phyloP scores from a whole-genome alignment of 2,329 filamentous ascomycete genomes.

The Ophiostoma perfectum region DNA sequence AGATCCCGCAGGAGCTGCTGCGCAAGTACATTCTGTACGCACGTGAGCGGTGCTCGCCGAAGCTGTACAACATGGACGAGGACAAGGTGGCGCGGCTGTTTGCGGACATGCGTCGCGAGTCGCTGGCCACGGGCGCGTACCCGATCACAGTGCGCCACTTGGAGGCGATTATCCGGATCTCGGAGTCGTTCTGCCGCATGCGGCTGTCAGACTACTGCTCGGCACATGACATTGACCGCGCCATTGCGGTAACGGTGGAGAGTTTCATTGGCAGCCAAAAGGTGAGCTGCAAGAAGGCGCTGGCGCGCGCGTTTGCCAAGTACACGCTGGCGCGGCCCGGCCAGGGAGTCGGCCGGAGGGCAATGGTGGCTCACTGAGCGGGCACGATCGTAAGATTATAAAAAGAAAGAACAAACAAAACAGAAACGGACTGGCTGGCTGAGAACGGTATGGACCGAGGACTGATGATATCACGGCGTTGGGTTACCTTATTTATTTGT shows the following conservation, averaged over 20 bases:
- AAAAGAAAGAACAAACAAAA: neutral
- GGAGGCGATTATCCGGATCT: constrained; percentile 94
- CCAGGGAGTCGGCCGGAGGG: constrained; percentile 29
- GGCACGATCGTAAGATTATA: neutral
- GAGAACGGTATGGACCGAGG: neutral
- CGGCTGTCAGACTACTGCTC: constrained; percentile 94
- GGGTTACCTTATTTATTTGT: constrained; percentile 6
- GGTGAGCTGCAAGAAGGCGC: constrained; percentile 93
- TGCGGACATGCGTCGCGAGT: constrained; percentile 92
- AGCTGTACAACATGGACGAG: constrained; percentile 95
- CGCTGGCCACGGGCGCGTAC: constrained; percentile 88
- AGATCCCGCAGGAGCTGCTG: constrained; percentile 84
- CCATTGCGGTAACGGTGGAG: constrained; percentile 93
- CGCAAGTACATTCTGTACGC: constrained; percentile 97
- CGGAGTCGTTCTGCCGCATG: constrained; percentile 95
- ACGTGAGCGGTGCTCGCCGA: constrained; percentile 79
- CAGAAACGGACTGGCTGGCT: neutral
- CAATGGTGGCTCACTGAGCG: constrained; percentile 19
- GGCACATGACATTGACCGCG: constrained; percentile 85
- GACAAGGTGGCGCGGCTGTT: constrained; percentile 94
- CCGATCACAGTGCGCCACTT: constrained; percentile 97
- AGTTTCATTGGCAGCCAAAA: constrained; percentile 96
- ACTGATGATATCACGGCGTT: constrained; percentile 14
- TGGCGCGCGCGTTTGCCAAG: constrained; percentile 92
- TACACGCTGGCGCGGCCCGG: constrained; percentile 62